Percentiles rank a stretch among this genome's conserved stretches.
phyloP scores from a whole-genome alignment of 345 rosid species.

The Ceriops decandra region DNA sequence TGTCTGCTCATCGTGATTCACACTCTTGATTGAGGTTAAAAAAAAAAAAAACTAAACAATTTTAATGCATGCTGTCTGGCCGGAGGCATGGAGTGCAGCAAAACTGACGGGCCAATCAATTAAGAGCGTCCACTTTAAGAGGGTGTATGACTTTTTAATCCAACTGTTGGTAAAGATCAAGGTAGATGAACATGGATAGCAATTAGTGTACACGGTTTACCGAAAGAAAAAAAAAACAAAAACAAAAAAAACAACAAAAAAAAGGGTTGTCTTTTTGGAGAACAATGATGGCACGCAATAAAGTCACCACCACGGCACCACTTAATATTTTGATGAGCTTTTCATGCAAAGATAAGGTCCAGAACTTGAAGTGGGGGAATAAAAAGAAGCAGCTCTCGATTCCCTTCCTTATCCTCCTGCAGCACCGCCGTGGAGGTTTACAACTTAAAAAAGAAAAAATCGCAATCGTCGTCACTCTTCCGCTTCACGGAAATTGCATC shows the following conservation, averaged over 20 bases:
- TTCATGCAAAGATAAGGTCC: neutral
- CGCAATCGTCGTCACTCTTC: too few relatives aligned
- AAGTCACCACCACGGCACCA: neutral
- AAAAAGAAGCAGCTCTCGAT: too few relatives aligned
- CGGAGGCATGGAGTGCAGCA: conserved; percentile 1
- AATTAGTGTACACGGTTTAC: neutral
- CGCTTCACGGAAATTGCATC: too few relatives aligned
- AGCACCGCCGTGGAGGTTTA: too few relatives aligned
- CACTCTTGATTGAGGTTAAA: neutral
- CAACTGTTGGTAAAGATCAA: too few relatives aligned
- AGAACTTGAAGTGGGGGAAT: neutral
- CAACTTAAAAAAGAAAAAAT: too few relatives aligned
- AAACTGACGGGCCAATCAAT: neutral
- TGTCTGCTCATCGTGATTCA: conserved; percentile 5
- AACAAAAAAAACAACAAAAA: neutral
- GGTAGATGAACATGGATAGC: neutral
- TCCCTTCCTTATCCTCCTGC: too few relatives aligned
- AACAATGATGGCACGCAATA: conserved; percentile 5
- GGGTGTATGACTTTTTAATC: neutral
- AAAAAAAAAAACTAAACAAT: too few relatives aligned
- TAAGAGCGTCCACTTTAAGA: neutral
- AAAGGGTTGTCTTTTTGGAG: neutral
- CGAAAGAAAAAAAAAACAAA: too few relatives aligned
- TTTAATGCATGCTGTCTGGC: conserved; percentile 11
- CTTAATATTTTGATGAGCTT: neutral